Percentiles rank a stretch among this genome's conserved stretches.
Evolutionary conservation across 2,329 filamentous ascomycete species (phyloP).

Genomic region (Diaporthe batatas): DNA sequence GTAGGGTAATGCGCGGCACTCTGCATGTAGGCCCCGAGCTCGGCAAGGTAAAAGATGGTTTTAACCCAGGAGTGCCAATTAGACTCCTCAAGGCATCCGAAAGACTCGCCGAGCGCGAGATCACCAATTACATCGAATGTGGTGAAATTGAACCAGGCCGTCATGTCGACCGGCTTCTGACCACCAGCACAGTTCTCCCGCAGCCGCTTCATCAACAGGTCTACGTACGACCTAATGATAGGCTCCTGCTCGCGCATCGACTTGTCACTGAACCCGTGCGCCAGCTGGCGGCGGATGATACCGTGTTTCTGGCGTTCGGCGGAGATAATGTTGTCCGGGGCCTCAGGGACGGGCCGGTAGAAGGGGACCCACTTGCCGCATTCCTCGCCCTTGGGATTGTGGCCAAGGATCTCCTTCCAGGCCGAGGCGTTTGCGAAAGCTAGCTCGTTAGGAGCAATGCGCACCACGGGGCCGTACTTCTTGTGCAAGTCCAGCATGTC

Average conservation of each 20-base stretch:
- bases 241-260: slow-evolving; percentile 39
- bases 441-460: slow-evolving; percentile 57
- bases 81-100: slow-evolving; percentile 36
- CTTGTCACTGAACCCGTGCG: slow-evolving; percentile 38
- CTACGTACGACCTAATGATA: slow-evolving; percentile 38
- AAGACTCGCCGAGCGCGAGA: slow-evolving; percentile 39
- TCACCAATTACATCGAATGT: slow-evolving; percentile 40
- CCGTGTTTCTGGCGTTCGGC: slow-evolving; percentile 39
- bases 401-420: slow-evolving; percentile 53
- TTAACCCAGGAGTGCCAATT: slow-evolving; percentile 39
- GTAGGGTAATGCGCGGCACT: slow-evolving; percentile 14
- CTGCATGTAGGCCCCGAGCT: slow-evolving; percentile 10
- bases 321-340: slow-evolving; percentile 28
- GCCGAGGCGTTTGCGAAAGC: slow-evolving; percentile 52
- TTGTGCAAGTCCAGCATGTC: slow-evolving; percentile 47
- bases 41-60: slow-evolving; percentile 38
- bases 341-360: neutral
- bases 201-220: slow-evolving; percentile 34
- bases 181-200: slow-evolving; percentile 31
- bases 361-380: slow-evolving; percentile 30
- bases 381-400: slow-evolving; percentile 34
- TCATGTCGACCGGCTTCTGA: slow-evolving; percentile 9
- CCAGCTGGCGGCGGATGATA: slow-evolving; percentile 31
- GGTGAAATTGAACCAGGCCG: slow-evolving; percentile 39
- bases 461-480: slow-evolving; percentile 57